Base-by-base conservation (phyloP, 768 basidiomycete species). In the Naganishia onofrii region DNA sequence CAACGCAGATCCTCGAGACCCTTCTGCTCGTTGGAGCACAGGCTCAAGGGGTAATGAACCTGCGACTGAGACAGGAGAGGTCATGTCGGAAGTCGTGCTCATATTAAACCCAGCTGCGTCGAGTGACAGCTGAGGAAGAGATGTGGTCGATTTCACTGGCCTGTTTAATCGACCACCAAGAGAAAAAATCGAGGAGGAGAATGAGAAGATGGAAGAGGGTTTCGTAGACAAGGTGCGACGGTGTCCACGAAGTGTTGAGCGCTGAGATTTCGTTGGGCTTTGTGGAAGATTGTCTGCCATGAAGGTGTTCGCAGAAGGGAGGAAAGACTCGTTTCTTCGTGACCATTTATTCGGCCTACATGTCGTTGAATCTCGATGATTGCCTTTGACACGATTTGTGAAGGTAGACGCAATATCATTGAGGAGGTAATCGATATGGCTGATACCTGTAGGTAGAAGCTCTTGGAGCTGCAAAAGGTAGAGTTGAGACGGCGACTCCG, bases 401-500 rank as follows among this genome's bases (percentile, higher is more conserved):
- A 63, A 63, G 8, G 60, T 44, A 2, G 60, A 38, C 13, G 60
- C 60, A 17, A 63, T 63, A n/a, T 63, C 60, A n/a, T 63, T 63
- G 19, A 63, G 19, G 42, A 63, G 15, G 26, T 63, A 63, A 29
- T 63, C 60, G 42, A 63, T 63, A 29, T 63, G 60, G 19, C 60
- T 63, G 23, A 63, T 63, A 8, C 60, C 60, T 3, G 60, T 63
- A 12, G 60, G 60, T 26, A 63, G 29, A 28, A 63, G 60, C 42
- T 63, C 60, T 29, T 44, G 60, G 8, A 63, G 60, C 26, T 63
- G 60, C 60, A 63, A 63, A 12, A 63, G 60, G 32, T 63, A 63
- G 17, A 63, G 60, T 19, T 63, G 60, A 10, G 60, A 63, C 8
- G 60, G 60, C n/a, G 38, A 63, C 29, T 63, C 60, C 8, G 38